Evolutionary conservation across 2,329 filamentous ascomycete species (phyloP).

Genomic region (Pseudogymnoascus pannorum): DNA sequence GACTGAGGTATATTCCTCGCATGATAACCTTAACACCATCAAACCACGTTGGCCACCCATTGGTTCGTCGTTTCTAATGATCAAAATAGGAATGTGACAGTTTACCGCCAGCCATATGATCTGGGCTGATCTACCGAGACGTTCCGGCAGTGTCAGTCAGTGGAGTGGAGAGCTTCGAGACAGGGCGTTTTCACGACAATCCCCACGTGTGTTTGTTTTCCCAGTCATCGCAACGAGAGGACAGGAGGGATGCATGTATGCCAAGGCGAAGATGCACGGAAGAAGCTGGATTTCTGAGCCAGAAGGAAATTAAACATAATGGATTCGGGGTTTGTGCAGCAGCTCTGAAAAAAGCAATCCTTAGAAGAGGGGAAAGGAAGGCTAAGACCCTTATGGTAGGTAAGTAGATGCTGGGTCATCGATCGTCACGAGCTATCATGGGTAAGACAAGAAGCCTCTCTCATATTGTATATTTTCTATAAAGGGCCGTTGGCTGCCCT

Average conservation of each 20-base stretch:
- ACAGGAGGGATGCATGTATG: background rate
- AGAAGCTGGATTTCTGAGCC: background rate
- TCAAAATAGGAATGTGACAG: constrained; percentile 6
- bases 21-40: constrained; percentile 6
- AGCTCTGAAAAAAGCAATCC: background rate
- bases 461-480: background rate
- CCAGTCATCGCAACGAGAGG: background rate
- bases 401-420: background rate
- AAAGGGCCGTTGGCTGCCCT: background rate
- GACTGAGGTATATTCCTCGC: constrained; percentile 2
- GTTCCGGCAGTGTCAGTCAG: constrained; percentile 4
- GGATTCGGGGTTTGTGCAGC: background rate
- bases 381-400: constrained; percentile 2
- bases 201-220: background rate
- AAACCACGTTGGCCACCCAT: background rate
- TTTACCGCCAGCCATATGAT: background rate
- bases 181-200: background rate
- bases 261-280: background rate
- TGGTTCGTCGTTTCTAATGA: constrained; percentile 6
- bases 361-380: background rate
- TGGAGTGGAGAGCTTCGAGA: background rate
- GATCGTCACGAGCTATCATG: constrained; percentile 5
- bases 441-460: constrained; percentile 1
- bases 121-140: background rate
- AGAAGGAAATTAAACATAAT: constrained; percentile 7